Base-by-base conservation (phyloP, 768 basidiomycete species). In the Clitopilus hobsonii region DNA sequence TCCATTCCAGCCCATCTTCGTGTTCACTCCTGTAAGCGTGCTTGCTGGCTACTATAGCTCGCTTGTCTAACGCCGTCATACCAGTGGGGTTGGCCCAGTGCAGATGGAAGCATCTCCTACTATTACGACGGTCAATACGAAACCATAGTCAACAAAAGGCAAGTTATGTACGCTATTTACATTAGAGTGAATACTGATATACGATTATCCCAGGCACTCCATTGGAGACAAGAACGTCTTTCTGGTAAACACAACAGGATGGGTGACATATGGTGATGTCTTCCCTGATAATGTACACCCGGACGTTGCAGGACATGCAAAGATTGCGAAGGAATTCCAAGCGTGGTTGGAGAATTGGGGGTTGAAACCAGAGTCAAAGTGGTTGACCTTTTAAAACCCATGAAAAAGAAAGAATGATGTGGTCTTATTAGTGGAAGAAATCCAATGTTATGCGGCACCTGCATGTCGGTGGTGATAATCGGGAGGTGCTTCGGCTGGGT, bases 31-130 rank as follows among this genome's bases (percentile, higher is more conserved):
- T 1, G 79, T 81, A 48, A 41, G 76, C 61, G 4, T 54, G 24
- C n/a, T 50, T 11, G 10, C 13, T 14, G 32, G 4, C 32, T n/a
- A n/a, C 32, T 38, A 30, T 38, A 36, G n/a, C 16, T 30, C 18
- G 18, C 25, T 30, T 6, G 11, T 22, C 29, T 6, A 11, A 16
- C 5, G 45, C 52, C n/a, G 14, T 8, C n/a, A 11, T 23, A 1
- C 1, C 53, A 80, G 79, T 82, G 81, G 80, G 81, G 80, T 13
- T 83, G 81, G 81, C 81, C 81, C 1, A 74, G 65, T 55, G 65
- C 79, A 1, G 79, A 80, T 53, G 81, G 78, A 3, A 67, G 65
- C 4, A 62, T 75, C 41, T 62, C 63, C 25, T 70, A 77, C 41
- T 83, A 82, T 62, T 82, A 77, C 58, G 64, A 67, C 24, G 79